These are phyloP conservation scores for Sporothrix schenckii DNA, from an alignment of 2,329 filamentous ascomycete genomes.

Conservation along the genomic window DNA sequence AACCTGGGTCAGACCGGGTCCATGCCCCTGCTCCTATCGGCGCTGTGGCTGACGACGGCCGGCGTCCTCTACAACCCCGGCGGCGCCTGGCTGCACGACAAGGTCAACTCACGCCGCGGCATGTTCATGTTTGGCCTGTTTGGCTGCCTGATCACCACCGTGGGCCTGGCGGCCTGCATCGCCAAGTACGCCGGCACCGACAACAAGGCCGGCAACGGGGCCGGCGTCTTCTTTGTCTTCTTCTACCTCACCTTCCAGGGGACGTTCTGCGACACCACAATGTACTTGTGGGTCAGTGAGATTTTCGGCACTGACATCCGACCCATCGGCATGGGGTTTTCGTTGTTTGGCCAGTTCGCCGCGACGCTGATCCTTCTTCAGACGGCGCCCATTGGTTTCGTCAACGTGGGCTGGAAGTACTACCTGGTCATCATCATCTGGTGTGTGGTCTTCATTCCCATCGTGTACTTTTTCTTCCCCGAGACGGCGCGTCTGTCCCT, in stretches of 20 bases:
- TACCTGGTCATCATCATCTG: slow-evolving; percentile 53
- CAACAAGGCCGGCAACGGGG: slow-evolving; percentile 46
- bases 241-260: slow-evolving; percentile 55
- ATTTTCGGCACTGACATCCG: slow-evolving; percentile 53
- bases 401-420: slow-evolving; percentile 54
- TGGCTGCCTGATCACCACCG: slow-evolving; percentile 47
- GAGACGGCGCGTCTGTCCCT: slow-evolving; percentile 49
- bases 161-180: slow-evolving; percentile 45
- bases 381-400: slow-evolving; percentile 50
- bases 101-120: slow-evolving; percentile 53
- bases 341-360: slow-evolving; percentile 54
- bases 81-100: slow-evolving; percentile 53
- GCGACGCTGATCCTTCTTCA: slow-evolving; percentile 54
- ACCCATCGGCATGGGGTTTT: slow-evolving; percentile 56
- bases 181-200: slow-evolving; percentile 44
- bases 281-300: slow-evolving; percentile 47
- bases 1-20: slow-evolving; percentile 47
- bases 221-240: slow-evolving; percentile 50
- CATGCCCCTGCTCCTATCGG: slow-evolving; percentile 48
- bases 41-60: slow-evolving; percentile 50
- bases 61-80: slow-evolving; percentile 54
- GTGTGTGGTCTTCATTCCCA: slow-evolving; percentile 46
- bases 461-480: slow-evolving; percentile 49
- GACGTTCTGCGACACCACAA: slow-evolving; percentile 47
- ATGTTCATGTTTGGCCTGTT: slow-evolving; percentile 48